Percentiles rank a stretch among this genome's conserved stretches.
phyloP scores from a whole-genome alignment of 1,284 basidiomycete genomes.

The Apiotrichum gracile region DNA sequence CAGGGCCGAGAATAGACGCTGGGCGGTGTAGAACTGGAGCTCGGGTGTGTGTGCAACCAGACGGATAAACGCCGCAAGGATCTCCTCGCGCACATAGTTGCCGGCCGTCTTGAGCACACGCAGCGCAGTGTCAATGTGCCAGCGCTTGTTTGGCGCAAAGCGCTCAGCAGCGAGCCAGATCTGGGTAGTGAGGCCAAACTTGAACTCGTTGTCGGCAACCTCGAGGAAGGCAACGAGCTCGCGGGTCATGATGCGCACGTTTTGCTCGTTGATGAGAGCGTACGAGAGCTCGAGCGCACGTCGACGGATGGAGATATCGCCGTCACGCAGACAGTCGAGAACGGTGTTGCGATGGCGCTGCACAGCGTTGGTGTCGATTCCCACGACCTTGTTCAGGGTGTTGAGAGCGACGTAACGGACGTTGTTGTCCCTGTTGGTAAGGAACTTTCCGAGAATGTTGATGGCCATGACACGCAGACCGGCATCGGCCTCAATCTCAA shows the following conservation, averaged over 20 bases:
- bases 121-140: conserved; percentile 98
- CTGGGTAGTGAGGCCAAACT: conserved; percentile 94
- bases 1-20: conserved; percentile 83
- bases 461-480: conserved; percentile 98
- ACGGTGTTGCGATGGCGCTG: conserved; percentile 98
- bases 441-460: conserved; percentile 97
- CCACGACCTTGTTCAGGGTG: conserved; percentile 96
- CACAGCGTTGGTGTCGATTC: conserved; percentile 97
- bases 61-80: conserved; percentile 89
- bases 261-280: conserved; percentile 92
- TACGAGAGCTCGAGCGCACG: conserved; percentile 96
- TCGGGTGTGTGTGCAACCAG: conserved; percentile 96
- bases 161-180: conserved; percentile 93
- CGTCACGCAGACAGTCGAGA: conserved; percentile 94
- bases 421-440: conserved; percentile 97
- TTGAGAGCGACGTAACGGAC: conserved; percentile 99
- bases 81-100: conserved; percentile 96
- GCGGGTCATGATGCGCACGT: conserved; percentile 84
- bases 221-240: conserved; percentile 95
- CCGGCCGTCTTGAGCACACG: conserved; percentile 95
- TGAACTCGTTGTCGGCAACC: conserved; percentile 98
- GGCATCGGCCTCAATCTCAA: conserved; percentile 96
- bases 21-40: conserved; percentile 90
- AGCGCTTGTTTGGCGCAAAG: conserved; percentile 95
- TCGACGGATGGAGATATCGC: conserved; percentile 96